These are phyloP conservation scores for Phytophthora constricta DNA, from an alignment of 352 stramenopile species.

Conservation along the genomic window DNA sequence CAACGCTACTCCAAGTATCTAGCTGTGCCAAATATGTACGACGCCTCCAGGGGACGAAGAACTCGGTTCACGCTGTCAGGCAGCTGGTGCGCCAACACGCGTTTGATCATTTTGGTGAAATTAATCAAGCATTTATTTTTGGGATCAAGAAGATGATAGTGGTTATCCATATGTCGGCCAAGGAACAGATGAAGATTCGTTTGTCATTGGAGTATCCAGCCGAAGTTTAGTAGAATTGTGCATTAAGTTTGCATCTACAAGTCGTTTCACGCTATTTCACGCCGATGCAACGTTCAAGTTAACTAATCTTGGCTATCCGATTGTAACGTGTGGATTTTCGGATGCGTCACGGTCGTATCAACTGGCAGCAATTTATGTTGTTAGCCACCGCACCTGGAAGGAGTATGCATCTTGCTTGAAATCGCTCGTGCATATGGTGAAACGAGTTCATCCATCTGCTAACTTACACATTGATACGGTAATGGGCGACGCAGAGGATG, in stretches of 20 bases:
- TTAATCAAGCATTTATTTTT: conserved; percentile 4
- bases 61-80: neutral
- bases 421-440: neutral
- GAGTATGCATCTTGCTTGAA: neutral
- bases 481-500: neutral
- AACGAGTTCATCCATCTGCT: neutral
- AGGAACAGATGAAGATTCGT: neutral
- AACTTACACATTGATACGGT: neutral
- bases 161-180: conserved; percentile 5
- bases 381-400: neutral
- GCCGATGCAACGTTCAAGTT: conserved; percentile 8
- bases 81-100: neutral
- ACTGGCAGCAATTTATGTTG: neutral
- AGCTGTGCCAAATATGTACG: conserved; percentile 14
- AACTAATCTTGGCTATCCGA: neutral
- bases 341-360: neutral
- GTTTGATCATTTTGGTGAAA: neutral
- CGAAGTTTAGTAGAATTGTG: neutral
- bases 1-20: conserved; percentile 1
- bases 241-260: neutral
- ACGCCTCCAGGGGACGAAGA: conserved; percentile 9
- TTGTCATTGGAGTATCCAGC: conserved; percentile 8
- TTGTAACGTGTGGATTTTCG: neutral
- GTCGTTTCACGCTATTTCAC: conserved; percentile 3
- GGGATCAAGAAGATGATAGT: neutral